phyloP scores from a whole-genome alignment of 148 eudicot genomes.

The Rhododendron williamsianum region DNA sequence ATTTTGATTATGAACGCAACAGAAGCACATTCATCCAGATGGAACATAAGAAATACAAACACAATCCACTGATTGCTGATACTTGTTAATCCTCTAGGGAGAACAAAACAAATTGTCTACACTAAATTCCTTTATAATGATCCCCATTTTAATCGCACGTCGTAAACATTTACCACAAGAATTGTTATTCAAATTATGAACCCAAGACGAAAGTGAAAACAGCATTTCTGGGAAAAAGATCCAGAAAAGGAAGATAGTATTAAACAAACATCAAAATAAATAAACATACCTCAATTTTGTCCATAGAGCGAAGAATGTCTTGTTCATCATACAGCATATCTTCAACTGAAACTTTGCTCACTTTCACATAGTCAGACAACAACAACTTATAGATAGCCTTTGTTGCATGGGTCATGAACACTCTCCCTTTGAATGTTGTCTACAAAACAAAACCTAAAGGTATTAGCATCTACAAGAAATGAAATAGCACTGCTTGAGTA shows the following conservation, averaged over 20 bases:
- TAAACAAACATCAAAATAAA: background rate
- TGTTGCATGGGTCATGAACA: constrained; percentile 97
- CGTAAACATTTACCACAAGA: background rate
- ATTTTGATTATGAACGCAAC: background rate
- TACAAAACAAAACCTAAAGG: constrained; percentile 14
- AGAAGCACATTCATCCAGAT: background rate
- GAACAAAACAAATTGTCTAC: background rate
- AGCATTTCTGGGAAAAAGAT: background rate
- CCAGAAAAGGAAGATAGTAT: background rate
- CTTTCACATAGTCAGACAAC: constrained; percentile 92
- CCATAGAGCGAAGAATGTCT: constrained; percentile 94
- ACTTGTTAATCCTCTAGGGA: background rate
- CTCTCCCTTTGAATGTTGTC: constrained; percentile 89
- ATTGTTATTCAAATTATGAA: background rate
- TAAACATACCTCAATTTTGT: constrained; percentile 64
- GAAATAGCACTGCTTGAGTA: background rate
- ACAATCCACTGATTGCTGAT: background rate
- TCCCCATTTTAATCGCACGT: background rate
- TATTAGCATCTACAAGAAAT: constrained; percentile 7
- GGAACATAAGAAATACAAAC: background rate
- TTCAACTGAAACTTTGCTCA: constrained; percentile 95
- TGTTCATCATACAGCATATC: constrained; percentile 93
- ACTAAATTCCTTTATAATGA: background rate
- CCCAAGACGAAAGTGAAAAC: background rate
- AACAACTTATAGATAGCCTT: constrained; percentile 89